Percentiles rank a stretch among this genome's conserved stretches.
These are phyloP conservation scores for Linnemannia elongata DNA, from an alignment of 192 early-diverging fungal species.

Conservation along the genomic window DNA sequence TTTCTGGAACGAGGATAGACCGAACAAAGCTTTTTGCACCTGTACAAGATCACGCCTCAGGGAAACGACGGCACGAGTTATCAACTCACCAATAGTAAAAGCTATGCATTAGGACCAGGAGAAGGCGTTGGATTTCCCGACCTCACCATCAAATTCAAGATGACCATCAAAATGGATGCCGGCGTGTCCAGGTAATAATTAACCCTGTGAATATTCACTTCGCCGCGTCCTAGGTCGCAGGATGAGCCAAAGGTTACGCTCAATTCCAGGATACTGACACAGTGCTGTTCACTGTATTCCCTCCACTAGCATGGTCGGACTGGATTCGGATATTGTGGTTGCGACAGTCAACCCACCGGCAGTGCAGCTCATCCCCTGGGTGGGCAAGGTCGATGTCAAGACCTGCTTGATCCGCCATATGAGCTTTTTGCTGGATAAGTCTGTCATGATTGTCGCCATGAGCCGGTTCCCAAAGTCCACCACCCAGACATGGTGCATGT, in stretches of 20 bases:
- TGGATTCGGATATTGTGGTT: conserved; percentile 77
- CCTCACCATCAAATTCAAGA: conserved; percentile 72
- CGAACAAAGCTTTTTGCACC: conserved; percentile 76
- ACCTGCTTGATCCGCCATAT: conserved; percentile 67
- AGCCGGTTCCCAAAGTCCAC: conserved; percentile 52
- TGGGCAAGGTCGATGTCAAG: conserved; percentile 71
- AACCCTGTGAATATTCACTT: not conserved
- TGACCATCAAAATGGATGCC: conserved; percentile 84
- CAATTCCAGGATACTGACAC: not conserved
- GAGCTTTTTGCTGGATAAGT: conserved; percentile 59
- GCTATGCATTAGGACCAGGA: conserved; percentile 75
- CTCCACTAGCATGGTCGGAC: conserved; percentile 69
- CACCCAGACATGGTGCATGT: conserved; percentile 55
- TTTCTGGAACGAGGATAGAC: conserved; percentile 58
- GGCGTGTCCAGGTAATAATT: conserved; percentile 73
- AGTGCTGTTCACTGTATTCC: not conserved
- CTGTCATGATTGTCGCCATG: conserved; percentile 46
- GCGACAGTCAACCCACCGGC: conserved; percentile 77
- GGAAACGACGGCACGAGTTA: conserved; percentile 70
- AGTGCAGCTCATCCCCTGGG: conserved; percentile 81
- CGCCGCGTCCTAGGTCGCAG: not conserved
- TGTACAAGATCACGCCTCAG: conserved; percentile 72
- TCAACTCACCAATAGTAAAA: conserved; percentile 70
- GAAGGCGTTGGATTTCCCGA: conserved; percentile 73
- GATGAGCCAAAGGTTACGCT: not conserved